Evolutionary conservation across 179 eudicot genomes (phyloP), one percentile per base, ranked within the genome.

Genomic region (Silene noctiflora): DNA sequence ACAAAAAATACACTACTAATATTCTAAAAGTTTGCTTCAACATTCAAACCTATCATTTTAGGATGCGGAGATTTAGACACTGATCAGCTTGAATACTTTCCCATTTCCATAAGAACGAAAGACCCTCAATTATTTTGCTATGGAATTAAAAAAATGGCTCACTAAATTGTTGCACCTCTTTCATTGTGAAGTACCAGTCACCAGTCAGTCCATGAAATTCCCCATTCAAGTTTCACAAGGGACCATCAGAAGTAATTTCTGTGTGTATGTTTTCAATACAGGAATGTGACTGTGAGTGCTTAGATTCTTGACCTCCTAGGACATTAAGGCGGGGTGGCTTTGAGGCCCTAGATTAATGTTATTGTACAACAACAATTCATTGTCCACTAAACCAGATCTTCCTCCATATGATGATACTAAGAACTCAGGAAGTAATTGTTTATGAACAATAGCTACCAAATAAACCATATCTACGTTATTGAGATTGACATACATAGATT

Each of bases 111-210:
- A 35, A 21, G 24, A 35, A 13, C 48, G 24, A 31, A 31, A 35
- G 39, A 33, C 12, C 22, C 48, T 5, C 20, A 13, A 65, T 5
- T 16, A 29, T 29, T 29, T 65, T 25, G 10, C 69, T 29, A 17
- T 65, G 69, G 44, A 20, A 61, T 22, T 22, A 22, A 11, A 61
- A 61, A 61, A 61, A 24, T 61, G 66, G 27, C 66, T 61, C 66
- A 61, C 27, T 61, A 24, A 24, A 61, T 11, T 61, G 27, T 24
- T 33, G 24, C 10, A 9, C 71, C n/a, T 67, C 48, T 35, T 67
- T 33, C 69, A 65, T 14, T 31, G 20, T 65, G 39, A 65, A 33
- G 71, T 67, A 33, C 10, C 24, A 39, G 13, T 44, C 14, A 44
- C 7, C 51, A 39, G 59, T n/a, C 13, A 22, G 13, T 22, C 29